Percentiles rank a stretch among this genome's conserved stretches.
phyloP scores from a whole-genome alignment of 2,329 filamentous ascomycete species.

The Fragosphaeria purpurea region DNA sequence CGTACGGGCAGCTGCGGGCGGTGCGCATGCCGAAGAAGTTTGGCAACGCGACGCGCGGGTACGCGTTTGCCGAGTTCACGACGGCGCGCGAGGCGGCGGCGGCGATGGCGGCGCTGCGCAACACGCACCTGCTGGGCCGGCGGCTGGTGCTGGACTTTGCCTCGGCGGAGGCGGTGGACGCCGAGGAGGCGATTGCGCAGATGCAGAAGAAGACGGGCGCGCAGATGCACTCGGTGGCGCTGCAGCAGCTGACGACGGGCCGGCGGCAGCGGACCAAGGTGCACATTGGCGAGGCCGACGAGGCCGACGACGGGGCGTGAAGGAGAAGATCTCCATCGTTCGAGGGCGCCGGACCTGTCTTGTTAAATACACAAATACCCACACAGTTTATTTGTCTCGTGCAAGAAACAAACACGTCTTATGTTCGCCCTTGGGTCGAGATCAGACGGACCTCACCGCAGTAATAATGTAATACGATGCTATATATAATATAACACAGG shows the following conservation, averaged over 20 bases:
- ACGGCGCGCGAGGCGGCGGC: constrained; percentile 74
- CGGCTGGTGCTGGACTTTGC: constrained; percentile 87
- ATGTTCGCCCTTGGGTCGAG: background rate
- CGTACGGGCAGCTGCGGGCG: constrained; percentile 85
- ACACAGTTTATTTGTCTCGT: background rate
- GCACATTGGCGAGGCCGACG: constrained; percentile 66
- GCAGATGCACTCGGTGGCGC: constrained; percentile 81
- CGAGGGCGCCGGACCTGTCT: no score
- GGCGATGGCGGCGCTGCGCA: constrained; percentile 80
- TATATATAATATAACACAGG: no score
- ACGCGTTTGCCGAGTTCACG: constrained; percentile 87
- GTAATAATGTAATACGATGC: no score
- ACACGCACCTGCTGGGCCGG: constrained; percentile 87
- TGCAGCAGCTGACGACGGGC: constrained; percentile 76
- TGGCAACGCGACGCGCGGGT: constrained; percentile 77
- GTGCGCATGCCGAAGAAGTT: constrained; percentile 95
- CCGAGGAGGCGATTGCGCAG: constrained; percentile 90
- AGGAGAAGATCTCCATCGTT: background rate
- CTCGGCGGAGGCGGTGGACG: constrained; percentile 76
- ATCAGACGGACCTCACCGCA: background rate
- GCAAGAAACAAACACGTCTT: no score
- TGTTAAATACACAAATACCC: constrained; percentile 1
- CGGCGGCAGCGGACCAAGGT: constrained; percentile 69
- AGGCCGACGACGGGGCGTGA: constrained; percentile 47
- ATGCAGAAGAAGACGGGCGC: constrained; percentile 93